phyloP scores from a whole-genome alignment of 2,329 filamentous ascomycete genomes.

The Gaeumannomyces tritici region DNA sequence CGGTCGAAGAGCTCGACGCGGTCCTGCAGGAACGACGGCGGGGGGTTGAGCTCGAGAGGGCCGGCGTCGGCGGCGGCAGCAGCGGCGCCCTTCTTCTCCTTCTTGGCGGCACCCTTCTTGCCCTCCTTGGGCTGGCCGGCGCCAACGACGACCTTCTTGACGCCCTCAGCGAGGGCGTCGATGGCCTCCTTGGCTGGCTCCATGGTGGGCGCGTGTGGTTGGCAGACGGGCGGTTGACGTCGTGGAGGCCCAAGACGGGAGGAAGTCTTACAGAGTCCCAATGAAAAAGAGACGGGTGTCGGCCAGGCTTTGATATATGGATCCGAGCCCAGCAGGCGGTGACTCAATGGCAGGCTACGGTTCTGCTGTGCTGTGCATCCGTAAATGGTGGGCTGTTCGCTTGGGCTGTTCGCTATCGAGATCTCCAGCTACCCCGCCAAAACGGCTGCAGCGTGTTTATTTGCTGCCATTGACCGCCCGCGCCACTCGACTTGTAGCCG shows the following conservation, averaged over 20 bases:
- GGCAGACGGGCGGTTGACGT: no score
- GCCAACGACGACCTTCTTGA: slow-evolving; percentile 50
- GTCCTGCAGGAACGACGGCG: slow-evolving; percentile 62
- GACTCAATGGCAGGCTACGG: background rate
- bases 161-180: slow-evolving; percentile 41
- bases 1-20: slow-evolving; percentile 82
- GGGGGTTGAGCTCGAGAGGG: slow-evolving; percentile 38
- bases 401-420: background rate
- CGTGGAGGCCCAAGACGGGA: background rate
- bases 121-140: slow-evolving; percentile 19
- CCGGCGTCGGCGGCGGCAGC: slow-evolving; percentile 24
- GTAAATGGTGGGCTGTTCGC: no score
- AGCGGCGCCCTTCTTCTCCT: slow-evolving; percentile 36
- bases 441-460: background rate
- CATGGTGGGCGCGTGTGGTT: slow-evolving; percentile 21
- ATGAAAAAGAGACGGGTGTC: background rate
- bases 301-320: no score
- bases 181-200: slow-evolving; percentile 37
- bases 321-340: background rate
- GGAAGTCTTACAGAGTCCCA: background rate
- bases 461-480: slow-evolving; percentile 1
- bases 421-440: background rate
- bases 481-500: background rate
- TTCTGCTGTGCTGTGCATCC: background rate
- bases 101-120: slow-evolving; percentile 30